phyloP scores from a whole-genome alignment of 352 stramenopile genomes.

The Aphanomyces invadans region DNA sequence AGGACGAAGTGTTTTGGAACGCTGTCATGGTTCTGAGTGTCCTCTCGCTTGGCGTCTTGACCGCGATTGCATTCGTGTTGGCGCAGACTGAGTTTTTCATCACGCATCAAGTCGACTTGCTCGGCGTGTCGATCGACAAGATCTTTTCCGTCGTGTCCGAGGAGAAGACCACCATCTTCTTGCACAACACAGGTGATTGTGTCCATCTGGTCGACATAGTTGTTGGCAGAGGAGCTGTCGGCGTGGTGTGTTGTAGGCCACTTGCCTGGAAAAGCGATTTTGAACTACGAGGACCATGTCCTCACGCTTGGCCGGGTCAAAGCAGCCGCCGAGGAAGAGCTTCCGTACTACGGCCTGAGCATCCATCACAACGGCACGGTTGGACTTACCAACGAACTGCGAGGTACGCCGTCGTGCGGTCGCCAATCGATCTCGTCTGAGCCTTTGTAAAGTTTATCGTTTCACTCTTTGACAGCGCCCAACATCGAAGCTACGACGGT shows the following conservation, averaged over 20 bases:
- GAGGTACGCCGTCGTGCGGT: constrained; percentile 37
- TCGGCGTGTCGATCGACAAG: constrained; percentile 74
- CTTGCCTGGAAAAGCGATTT: constrained; percentile 53
- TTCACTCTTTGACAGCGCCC: constrained; percentile 37
- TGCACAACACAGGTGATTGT: constrained; percentile 67
- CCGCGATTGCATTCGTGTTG: constrained; percentile 54
- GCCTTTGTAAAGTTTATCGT: no score
- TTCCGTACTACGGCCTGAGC: constrained; percentile 62
- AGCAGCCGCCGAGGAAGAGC: constrained; percentile 38
- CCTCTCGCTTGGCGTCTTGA: constrained; percentile 58
- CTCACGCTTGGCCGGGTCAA: constrained; percentile 52
- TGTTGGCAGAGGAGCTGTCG: not conserved
- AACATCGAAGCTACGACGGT: constrained; percentile 59
- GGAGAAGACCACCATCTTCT: constrained; percentile 46
- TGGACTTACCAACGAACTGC: constrained; percentile 55
- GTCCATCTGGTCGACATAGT: not conserved
- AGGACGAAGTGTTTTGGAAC: constrained; percentile 59
- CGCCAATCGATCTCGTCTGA: no score
- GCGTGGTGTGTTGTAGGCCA: not conserved
- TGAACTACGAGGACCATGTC: constrained; percentile 54
- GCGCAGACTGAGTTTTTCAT: constrained; percentile 77
- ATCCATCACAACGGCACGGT: constrained; percentile 60
- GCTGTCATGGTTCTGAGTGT: constrained; percentile 56
- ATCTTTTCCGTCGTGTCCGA: constrained; percentile 70
- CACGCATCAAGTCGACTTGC: constrained; percentile 69